Evolutionary conservation across 345 rosid genomes (phyloP).

Genomic region (Salix brachista): DNA sequence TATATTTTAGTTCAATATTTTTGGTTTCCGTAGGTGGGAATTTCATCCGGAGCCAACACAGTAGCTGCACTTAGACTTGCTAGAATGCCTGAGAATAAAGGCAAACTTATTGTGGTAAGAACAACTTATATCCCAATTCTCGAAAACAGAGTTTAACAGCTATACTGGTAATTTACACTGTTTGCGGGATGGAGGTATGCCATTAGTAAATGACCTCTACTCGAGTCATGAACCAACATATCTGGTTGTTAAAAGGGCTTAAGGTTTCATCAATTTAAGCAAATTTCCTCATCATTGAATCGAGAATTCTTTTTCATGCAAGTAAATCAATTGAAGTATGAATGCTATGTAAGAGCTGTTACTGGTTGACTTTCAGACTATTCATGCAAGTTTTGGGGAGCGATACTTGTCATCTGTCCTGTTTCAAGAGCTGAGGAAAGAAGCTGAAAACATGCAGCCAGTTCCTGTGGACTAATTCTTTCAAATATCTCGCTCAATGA

Average conservation of each 20-base stretch:
- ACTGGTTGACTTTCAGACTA: constrained; percentile 43
- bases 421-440: constrained; percentile 79
- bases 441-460: constrained; percentile 89
- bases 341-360: not conserved
- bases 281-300: not conserved
- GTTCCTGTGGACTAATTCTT: constrained; percentile 67
- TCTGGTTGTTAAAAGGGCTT: not conserved
- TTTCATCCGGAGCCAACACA: constrained; percentile 92
- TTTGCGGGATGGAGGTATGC: not conserved
- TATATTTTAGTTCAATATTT: not conserved
- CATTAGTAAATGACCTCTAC: not conserved
- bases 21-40: constrained; percentile 64
- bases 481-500: not conserved
- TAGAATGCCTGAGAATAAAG: constrained; percentile 83
- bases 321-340: not conserved
- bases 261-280: not conserved
- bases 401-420: constrained; percentile 78
- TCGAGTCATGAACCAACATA: not conserved
- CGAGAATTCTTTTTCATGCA: not conserved
- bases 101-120: constrained; percentile 93
- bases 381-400: constrained; percentile 95
- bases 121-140: not conserved
- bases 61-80: constrained; percentile 84
- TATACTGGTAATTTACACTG: not conserved
- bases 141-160: not conserved